Evolutionary conservation across 495 filamentous ascomycete genomes (phyloP).

Genomic region (Friedmanniomyces simplex): DNA sequence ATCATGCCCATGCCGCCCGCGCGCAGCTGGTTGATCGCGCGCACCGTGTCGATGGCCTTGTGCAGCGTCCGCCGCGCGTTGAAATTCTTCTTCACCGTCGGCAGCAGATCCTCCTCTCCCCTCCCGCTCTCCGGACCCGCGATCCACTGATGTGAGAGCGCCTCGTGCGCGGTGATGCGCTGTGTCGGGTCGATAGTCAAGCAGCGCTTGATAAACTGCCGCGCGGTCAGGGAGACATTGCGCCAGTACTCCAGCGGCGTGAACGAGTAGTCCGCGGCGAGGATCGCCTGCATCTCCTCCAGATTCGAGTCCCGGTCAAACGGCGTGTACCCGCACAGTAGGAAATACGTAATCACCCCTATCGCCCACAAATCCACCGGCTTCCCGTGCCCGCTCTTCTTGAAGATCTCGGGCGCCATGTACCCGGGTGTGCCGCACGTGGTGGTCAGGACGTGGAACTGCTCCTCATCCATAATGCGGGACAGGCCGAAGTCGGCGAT

Average conservation of each 20-base stretch:
- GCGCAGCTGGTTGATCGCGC: constrained; percentile 93
- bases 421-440: constrained; percentile 97
- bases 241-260: constrained; percentile 96
- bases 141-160: constrained; percentile 81
- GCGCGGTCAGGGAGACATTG: constrained; percentile 71
- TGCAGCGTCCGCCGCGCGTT: constrained; percentile 89
- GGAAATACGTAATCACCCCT: constrained; percentile 85
- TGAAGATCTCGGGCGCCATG: constrained; percentile 80
- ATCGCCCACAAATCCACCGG: constrained; percentile 74
- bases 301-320: constrained; percentile 96
- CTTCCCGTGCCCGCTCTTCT: constrained; percentile 68
- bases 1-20: constrained; percentile 74
- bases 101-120: constrained; percentile 66
- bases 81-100: constrained; percentile 97
- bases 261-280: constrained; percentile 91
- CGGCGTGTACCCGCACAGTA: constrained; percentile 95
- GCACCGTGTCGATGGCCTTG: constrained; percentile 92
- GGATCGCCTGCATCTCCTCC: constrained; percentile 98
- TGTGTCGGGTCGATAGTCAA: constrained; percentile 77
- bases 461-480: constrained; percentile 97
- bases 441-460: constrained; percentile 94
- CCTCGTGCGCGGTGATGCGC: constrained; percentile 91
- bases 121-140: constrained; percentile 43
- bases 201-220: constrained; percentile 81
- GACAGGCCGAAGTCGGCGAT: constrained; percentile 95